Percentiles rank a stretch among this genome's conserved stretches.
Evolutionary conservation across 2,329 filamentous ascomycete species (phyloP).

Genomic region (Paecilomyces sp.): DNA sequence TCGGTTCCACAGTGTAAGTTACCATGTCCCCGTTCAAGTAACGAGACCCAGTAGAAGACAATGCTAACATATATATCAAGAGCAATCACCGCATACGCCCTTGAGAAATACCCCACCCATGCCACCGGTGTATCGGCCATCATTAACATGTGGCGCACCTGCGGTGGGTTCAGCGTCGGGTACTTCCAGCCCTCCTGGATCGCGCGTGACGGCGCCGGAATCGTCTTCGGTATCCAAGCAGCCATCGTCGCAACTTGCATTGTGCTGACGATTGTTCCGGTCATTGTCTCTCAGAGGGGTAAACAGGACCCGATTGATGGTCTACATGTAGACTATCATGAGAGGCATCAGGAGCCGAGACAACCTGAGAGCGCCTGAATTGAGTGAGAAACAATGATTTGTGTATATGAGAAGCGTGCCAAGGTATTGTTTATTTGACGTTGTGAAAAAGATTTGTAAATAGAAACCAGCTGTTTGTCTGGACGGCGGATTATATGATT

Average conservation of each 20-base stretch:
- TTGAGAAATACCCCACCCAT: conserved; percentile 29
- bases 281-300: conserved; percentile 8
- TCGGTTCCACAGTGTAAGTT: conserved; percentile 26
- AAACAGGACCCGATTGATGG: neutral
- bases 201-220: conserved; percentile 19
- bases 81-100: conserved; percentile 27
- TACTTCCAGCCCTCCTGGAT: conserved; percentile 34
- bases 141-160: conserved; percentile 33
- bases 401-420: too few species aligned
- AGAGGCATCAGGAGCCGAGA: neutral
- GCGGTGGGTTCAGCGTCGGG: conserved; percentile 30
- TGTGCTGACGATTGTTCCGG: conserved; percentile 20
- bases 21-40: neutral
- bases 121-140: conserved; percentile 28
- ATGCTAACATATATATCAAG: conserved; percentile 4
- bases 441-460: too few species aligned
- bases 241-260: conserved; percentile 18
- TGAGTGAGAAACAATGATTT: too few species aligned
- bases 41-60: neutral
- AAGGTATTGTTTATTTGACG: too few species aligned
- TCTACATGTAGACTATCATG: neutral
- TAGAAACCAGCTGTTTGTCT: too few species aligned
- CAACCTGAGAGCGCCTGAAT: neutral
- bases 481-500: too few species aligned
- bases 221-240: conserved; percentile 28